These are phyloP conservation scores for Xylariaceae sp. DNA, from an alignment of 2,329 filamentous ascomycete genomes.

Conservation along the genomic window DNA sequence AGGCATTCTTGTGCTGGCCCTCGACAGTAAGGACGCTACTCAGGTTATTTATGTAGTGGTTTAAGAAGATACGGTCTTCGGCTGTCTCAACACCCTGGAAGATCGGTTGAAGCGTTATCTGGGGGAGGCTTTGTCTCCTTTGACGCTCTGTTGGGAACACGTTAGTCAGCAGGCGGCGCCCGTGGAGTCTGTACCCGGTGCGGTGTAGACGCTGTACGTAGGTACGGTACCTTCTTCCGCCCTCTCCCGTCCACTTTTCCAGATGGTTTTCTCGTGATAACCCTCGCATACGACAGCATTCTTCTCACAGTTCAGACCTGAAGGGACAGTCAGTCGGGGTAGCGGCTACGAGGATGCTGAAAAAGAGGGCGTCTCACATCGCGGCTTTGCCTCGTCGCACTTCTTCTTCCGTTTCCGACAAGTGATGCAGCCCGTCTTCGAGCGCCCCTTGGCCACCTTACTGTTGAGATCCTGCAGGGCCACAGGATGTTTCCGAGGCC, in stretches of 20 bases:
- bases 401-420: constrained; percentile 67
- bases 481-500: constrained; percentile 75
- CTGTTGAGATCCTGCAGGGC: constrained; percentile 50
- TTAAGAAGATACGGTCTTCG: constrained; percentile 74
- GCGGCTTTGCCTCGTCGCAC: constrained; percentile 63
- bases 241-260: constrained; percentile 78
- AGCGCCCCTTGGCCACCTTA: constrained; percentile 72
- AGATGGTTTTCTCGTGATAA: constrained; percentile 79
- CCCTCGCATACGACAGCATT: constrained; percentile 89
- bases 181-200: too few relatives aligned
- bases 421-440: constrained; percentile 63
- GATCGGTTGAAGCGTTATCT: constrained; percentile 57
- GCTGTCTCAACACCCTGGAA: constrained; percentile 77
- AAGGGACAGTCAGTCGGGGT: constrained; percentile 21
- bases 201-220: too few relatives aligned
- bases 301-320: constrained; percentile 87
- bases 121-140: constrained; percentile 44
- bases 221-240: constrained; percentile 67
- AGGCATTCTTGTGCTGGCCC: constrained; percentile 74
- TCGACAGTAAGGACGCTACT: constrained; percentile 79
- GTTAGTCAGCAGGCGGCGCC: too few relatives aligned
- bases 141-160: constrained; percentile 39
- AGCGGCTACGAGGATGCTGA: background rate
- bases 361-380: constrained; percentile 40
- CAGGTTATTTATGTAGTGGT: constrained; percentile 75